Percentiles rank a stretch among this genome's conserved stretches.
These are phyloP conservation scores for Plasmopara viticola DNA, from an alignment of 352 stramenopile genomes.

Conservation along the genomic window DNA sequence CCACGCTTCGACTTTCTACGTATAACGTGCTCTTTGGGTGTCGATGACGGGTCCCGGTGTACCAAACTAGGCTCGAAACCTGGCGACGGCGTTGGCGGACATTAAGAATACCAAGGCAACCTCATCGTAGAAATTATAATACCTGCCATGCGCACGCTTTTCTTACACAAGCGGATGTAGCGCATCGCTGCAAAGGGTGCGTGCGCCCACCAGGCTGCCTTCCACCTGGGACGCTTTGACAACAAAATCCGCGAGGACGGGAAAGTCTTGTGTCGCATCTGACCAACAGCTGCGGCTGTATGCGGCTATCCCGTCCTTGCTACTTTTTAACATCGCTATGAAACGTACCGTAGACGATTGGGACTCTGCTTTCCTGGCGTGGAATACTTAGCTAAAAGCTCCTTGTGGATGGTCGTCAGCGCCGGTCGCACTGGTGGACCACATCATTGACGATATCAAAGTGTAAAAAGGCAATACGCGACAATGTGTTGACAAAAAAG, in stretches of 20 bases:
- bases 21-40: too few relatives aligned
- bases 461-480: constrained; percentile 1
- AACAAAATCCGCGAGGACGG: constrained; percentile 4
- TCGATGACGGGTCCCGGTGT: too few relatives aligned
- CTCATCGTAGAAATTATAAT: neutral
- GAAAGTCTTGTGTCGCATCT: constrained; percentile 9
- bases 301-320: constrained; percentile 13
- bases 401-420: constrained; percentile 6
- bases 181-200: neutral
- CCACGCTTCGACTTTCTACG: too few relatives aligned
- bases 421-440: constrained; percentile 5
- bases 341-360: neutral
- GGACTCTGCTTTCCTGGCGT: neutral
- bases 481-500: neutral
- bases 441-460: constrained; percentile 8
- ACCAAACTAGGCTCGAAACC: too few relatives aligned
- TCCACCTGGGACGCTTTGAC: constrained; percentile 1
- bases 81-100: neutral
- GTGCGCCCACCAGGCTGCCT: neutral
- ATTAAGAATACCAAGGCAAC: neutral
- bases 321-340: neutral
- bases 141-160: neutral
- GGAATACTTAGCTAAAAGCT: neutral
- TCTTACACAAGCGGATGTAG: neutral
- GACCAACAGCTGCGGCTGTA: constrained; percentile 7